A percentile compares a stretch with the other conserved stretches of the same genome.
Evolutionary conservation across 1,139 yeast genomes (phyloP).

Genomic region (Blastobotrys persicus): DNA sequence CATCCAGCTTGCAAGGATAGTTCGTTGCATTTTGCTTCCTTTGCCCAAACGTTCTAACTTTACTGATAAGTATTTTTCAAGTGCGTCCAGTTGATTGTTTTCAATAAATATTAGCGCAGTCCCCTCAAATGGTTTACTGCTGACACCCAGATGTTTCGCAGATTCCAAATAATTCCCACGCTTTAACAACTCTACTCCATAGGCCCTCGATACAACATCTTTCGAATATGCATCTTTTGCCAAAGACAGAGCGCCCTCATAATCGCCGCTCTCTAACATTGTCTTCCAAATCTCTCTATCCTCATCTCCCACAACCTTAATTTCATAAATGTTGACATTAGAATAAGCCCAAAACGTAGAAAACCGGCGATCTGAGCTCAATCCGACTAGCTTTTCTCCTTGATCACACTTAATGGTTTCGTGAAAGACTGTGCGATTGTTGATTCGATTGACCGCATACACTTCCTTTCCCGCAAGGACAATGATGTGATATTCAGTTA

Average conservation of each 20-base stretch:
- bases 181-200: conserved; percentile 57
- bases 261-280: conserved; percentile 58
- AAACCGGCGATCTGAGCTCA: conserved; percentile 55
- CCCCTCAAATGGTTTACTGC: conserved; percentile 68
- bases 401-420: conserved; percentile 42
- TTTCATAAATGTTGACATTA: conserved; percentile 54
- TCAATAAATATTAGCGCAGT: conserved; percentile 65
- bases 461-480: conserved; percentile 45
- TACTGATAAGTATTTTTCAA: conserved; percentile 55
- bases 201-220: conserved; percentile 58
- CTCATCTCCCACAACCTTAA: conserved; percentile 63
- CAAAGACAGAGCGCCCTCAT: conserved; percentile 63
- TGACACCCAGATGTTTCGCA: conserved; percentile 60
- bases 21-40: conserved; percentile 49
- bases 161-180: conserved; percentile 47
- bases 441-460: conserved; percentile 49
- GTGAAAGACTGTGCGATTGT: conserved; percentile 46
- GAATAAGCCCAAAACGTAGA: conserved; percentile 64
- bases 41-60: conserved; percentile 48
- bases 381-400: conserved; percentile 50
- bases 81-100: conserved; percentile 40
- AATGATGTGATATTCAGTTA: conserved; percentile 55
- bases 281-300: conserved; percentile 73
- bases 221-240: conserved; percentile 43
- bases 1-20: conserved; percentile 78